Percentiles rank a stretch among this genome's conserved stretches.
Conservation (phyloP, 2,329 filamentous ascomycete genomes). For the Phialemonium atrogriseum region DNA sequence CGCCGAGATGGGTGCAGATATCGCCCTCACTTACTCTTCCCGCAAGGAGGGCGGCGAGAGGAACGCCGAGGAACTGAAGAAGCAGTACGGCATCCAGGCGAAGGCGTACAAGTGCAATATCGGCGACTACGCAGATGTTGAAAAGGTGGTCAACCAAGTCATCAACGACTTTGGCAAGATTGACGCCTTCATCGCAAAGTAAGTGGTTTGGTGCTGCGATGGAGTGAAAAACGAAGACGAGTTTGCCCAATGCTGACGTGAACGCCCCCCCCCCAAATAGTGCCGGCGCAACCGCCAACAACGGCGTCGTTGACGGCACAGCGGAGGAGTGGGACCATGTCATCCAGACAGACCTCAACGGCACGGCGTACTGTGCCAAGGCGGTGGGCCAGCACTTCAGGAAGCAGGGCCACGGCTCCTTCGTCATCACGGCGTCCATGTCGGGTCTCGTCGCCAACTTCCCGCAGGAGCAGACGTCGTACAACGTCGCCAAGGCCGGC, state of each 20-base stretch:
- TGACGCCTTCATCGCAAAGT: conserved; percentile 70
- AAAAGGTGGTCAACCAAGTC: conserved; percentile 52
- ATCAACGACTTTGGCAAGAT: conserved; percentile 66
- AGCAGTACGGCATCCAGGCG: conserved; percentile 60
- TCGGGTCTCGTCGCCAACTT: conserved; percentile 63
- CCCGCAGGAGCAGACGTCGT: conserved; percentile 59
- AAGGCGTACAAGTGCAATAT: conserved; percentile 53
- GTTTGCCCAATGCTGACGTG: no score
- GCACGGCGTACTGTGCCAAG: conserved; percentile 62
- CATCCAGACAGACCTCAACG: conserved; percentile 55
- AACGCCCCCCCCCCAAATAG: no score
- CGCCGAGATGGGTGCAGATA: conserved; percentile 62
- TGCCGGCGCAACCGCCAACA: conserved; percentile 62
- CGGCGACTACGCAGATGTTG: conserved; percentile 41
- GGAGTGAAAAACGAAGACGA: no score
- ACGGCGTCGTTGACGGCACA: conserved; percentile 58
- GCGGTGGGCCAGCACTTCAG: conserved; percentile 57
- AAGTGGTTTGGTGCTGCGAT: no score
- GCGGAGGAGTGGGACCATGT: conserved; percentile 61
- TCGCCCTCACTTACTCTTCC: conserved; percentile 65
- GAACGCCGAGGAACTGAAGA: conserved; percentile 55
- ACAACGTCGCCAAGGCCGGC: conserved; percentile 57
- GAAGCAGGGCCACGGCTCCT: conserved; percentile 53
- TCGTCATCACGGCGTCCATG: conserved; percentile 64
- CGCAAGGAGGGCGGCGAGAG: conserved; percentile 59